phyloP scores from a whole-genome alignment of 441 rosid genomes.

The Macaranga tanarius region DNA sequence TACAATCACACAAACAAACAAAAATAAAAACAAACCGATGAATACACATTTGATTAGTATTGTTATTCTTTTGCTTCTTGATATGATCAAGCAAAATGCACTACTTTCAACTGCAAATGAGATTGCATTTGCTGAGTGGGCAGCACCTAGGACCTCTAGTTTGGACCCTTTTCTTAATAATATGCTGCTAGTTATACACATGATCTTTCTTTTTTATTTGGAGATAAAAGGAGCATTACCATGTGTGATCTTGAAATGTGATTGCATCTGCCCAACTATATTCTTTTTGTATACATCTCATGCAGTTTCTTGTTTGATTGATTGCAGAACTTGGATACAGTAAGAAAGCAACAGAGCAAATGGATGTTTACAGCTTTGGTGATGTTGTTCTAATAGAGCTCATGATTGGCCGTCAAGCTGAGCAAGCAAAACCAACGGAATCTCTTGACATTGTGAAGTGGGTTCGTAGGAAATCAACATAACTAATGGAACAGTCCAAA shows the following conservation, averaged over 20 bases:
- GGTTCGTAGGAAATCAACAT: constrained; percentile 91
- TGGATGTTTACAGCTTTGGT: constrained; percentile 88
- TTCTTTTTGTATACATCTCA: constrained; percentile 2
- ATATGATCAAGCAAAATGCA: too few species aligned
- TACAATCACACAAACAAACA: too few species aligned
- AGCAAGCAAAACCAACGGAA: constrained; percentile 42
- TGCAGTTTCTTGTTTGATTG: constrained; percentile 17
- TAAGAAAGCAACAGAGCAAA: constrained; percentile 77
- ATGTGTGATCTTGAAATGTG: neutral
- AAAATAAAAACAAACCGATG: too few species aligned
- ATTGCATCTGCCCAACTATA: neutral
- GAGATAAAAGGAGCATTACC: neutral
- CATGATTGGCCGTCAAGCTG: constrained; percentile 75
- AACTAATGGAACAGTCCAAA: constrained; percentile 57
- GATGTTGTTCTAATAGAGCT: constrained; percentile 86
- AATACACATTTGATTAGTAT: too few species aligned
- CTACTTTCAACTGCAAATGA: neutral
- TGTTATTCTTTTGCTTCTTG: too few species aligned
- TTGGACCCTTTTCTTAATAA: too few species aligned
- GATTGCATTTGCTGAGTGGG: neutral
- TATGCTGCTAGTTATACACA: too few species aligned
- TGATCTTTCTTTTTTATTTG: neutral
- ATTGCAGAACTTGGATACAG: constrained; percentile 65
- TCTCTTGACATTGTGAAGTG: constrained; percentile 73
- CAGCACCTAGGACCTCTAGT: too few species aligned